A percentile compares a stretch with the other conserved stretches of the same genome.
Conservation (phyloP, 257 asterid genomes). For the Solanum bulbocastanum region DNA sequence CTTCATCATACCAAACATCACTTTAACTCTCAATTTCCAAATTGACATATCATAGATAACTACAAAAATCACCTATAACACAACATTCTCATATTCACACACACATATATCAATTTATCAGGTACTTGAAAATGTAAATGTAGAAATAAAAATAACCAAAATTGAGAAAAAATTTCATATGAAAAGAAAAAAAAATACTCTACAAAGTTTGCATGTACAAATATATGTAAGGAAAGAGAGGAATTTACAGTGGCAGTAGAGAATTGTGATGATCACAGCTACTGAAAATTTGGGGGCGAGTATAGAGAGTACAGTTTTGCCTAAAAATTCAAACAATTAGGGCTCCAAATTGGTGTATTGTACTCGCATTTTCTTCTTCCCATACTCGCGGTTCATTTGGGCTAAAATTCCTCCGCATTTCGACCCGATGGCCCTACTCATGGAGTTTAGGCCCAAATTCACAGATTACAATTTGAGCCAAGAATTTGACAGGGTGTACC, state of each 20-base stretch:
- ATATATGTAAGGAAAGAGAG: background rate
- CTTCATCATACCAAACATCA: background rate
- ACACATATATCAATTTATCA: background rate
- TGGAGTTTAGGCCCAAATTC: background rate
- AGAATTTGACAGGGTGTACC: background rate
- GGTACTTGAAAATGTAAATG: background rate
- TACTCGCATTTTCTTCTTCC: constrained; percentile 16
- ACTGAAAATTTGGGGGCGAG: constrained; percentile 31
- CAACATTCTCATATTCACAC: background rate
- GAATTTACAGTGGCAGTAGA: background rate
- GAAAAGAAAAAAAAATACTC: background rate
- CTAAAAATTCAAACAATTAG: constrained; percentile 2
- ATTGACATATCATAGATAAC: background rate
- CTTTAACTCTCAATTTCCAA: background rate
- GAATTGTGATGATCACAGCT: constrained; percentile 1
- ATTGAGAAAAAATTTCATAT: background rate
- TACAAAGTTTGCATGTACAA: background rate
- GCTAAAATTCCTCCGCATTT: background rate
- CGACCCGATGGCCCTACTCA: background rate
- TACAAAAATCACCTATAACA: background rate
- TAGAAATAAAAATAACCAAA: background rate
- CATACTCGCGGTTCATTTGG: constrained; percentile 11
- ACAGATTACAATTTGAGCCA: background rate
- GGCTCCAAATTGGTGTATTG: background rate
- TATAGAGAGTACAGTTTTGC: constrained; percentile 1